Percentiles rank a stretch among this genome's conserved stretches.
Conservation (phyloP, 371 early-diverging fungal species). For the Mucor piriformis region DNA sequence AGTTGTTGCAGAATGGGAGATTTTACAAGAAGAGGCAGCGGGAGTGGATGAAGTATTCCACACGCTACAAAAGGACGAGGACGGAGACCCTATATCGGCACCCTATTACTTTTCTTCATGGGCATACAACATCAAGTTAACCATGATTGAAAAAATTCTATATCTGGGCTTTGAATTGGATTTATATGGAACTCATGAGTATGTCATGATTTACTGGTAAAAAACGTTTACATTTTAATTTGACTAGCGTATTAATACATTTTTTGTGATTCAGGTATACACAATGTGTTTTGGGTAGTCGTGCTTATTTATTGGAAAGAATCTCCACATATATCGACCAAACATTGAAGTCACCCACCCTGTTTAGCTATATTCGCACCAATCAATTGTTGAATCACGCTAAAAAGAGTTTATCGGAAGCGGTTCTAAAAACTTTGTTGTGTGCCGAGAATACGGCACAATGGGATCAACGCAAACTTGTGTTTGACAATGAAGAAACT, state of each 20-base stretch:
- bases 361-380: slow-evolving; percentile 6
- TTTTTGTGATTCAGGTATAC: slow-evolving; percentile 4
- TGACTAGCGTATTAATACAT: background rate
- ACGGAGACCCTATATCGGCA: background rate
- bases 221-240: background rate
- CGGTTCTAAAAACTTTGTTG: slow-evolving; percentile 35
- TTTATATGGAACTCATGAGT: slow-evolving; percentile 70
- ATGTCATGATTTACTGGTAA: slow-evolving; percentile 69
- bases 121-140: slow-evolving; percentile 71
- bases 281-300: slow-evolving; percentile 40
- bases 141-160: slow-evolving; percentile 61
- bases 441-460: slow-evolving; percentile 46
- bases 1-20: slow-evolving; percentile 66
- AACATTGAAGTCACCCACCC: slow-evolving; percentile 7
- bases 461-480: slow-evolving; percentile 37
- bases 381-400: slow-evolving; percentile 18
- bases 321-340: slow-evolving; percentile 18
- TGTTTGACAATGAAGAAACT: slow-evolving; percentile 59
- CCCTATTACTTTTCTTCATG: slow-evolving; percentile 74
- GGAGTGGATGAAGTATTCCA: slow-evolving; percentile 36
- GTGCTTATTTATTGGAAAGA: slow-evolving; percentile 37
- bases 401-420: slow-evolving; percentile 30
- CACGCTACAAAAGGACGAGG: slow-evolving; percentile 1
- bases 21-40: slow-evolving; percentile 58
- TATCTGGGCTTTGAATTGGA: slow-evolving; percentile 74